phyloP scores from a whole-genome alignment of 495 filamentous ascomycete species.

The Lasiosphaeria ovina region DNA sequence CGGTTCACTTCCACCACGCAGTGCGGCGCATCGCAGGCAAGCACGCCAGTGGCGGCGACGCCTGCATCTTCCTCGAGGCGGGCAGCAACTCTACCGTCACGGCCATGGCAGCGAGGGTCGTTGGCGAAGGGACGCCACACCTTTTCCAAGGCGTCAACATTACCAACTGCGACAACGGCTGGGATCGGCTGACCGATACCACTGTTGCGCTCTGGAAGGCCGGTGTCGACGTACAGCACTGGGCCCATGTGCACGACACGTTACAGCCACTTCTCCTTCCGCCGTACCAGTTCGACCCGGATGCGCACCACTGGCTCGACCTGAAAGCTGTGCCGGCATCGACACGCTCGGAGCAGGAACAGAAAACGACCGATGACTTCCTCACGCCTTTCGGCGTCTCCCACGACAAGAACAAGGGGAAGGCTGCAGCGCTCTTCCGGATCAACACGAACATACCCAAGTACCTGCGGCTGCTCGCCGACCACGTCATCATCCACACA shows the following conservation, averaged over 20 bases:
- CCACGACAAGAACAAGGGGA: slow-evolving; percentile 40
- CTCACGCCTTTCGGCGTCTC: slow-evolving; percentile 38
- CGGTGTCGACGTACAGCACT: slow-evolving; percentile 42
- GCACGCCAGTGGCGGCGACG: slow-evolving; percentile 27
- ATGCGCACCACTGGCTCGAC: slow-evolving; percentile 32
- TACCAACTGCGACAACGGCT: slow-evolving; percentile 26
- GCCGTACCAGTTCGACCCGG: slow-evolving; percentile 44
- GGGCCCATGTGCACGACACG: slow-evolving; percentile 43
- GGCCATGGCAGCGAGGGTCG: slow-evolving; percentile 37
- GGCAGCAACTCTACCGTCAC: slow-evolving; percentile 52
- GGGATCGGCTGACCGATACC: slow-evolving; percentile 37
- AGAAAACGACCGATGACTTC: not conserved
- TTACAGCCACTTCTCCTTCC: slow-evolving; percentile 34
- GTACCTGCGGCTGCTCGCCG: slow-evolving; percentile 39
- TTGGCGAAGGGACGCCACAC: not conserved
- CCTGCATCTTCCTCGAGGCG: slow-evolving; percentile 49
- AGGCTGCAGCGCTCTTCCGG: slow-evolving; percentile 39
- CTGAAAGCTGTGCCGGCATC: slow-evolving; percentile 18
- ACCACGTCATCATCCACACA: slow-evolving; percentile 45
- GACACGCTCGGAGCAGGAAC: not conserved
- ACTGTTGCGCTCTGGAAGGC: slow-evolving; percentile 49
- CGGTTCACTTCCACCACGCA: slow-evolving; percentile 53
- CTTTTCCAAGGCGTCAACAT: slow-evolving; percentile 47
- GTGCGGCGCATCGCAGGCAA: slow-evolving; percentile 36
- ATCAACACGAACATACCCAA: slow-evolving; percentile 44